Evolutionary conservation across 257 asterid species (phyloP).

Genomic region (Solanum arcanum): DNA sequence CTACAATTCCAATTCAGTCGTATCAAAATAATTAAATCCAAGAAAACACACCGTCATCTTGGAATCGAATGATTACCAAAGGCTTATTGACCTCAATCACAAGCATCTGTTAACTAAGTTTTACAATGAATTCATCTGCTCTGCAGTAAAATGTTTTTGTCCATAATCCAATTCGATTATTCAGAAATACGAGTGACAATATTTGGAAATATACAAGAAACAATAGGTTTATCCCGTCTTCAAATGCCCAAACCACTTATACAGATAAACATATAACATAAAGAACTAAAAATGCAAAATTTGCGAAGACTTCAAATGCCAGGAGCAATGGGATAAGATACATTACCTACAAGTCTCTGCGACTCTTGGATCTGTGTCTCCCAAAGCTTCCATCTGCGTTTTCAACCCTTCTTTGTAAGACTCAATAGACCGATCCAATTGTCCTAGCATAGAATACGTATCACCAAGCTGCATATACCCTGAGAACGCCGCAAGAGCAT

Average conservation of each 20-base stretch:
- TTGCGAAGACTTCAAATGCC: not conserved
- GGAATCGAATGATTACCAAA: not conserved
- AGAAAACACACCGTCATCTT: not conserved
- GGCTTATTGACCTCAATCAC: not conserved
- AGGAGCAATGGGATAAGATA: not conserved
- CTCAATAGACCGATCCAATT: conserved; percentile 79
- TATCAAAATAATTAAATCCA: not conserved
- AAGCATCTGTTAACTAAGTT: not conserved
- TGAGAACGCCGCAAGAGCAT: conserved; percentile 85
- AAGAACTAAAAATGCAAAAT: not conserved
- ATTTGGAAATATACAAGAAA: not conserved
- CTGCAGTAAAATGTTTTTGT: not conserved
- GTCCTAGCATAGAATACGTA: conserved; percentile 97
- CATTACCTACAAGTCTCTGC: conserved; percentile 90
- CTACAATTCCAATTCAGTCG: conserved; percentile 22
- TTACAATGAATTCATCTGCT: not conserved
- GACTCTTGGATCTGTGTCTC: conserved; percentile 87
- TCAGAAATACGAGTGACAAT: not conserved
- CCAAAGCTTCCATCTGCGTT: conserved; percentile 90
- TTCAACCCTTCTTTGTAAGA: conserved; percentile 80
- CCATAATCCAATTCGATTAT: not conserved
- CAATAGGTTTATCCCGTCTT: not conserved
- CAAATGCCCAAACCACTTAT: not conserved
- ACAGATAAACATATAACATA: not conserved
- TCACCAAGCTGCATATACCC: conserved; percentile 97